Evolutionary conservation across 208 protist species (phyloP).

Genomic region (Crithidia expoeki): DNA sequence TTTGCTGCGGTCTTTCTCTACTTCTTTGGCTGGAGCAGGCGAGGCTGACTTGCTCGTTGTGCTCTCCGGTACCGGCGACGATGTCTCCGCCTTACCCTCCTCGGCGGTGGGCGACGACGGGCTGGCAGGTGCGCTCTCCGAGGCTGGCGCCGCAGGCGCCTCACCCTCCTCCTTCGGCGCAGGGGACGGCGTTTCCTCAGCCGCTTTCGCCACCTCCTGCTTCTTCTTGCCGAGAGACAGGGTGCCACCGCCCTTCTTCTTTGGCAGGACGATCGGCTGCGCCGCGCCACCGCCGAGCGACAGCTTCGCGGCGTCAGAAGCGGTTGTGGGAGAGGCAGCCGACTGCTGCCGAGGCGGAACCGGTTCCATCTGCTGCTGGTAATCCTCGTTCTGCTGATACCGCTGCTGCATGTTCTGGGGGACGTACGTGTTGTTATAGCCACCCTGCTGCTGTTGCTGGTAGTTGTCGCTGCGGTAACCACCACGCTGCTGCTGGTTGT

Average conservation of each 20-base stretch:
- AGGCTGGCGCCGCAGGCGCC: background rate
- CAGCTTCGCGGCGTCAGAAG: constrained; percentile 57
- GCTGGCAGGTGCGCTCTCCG: constrained; percentile 6
- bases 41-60: constrained; percentile 26
- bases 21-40: constrained; percentile 26
- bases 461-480: constrained; percentile 13
- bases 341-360: background rate
- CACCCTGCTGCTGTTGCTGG: constrained; percentile 5
- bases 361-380: constrained; percentile 19
- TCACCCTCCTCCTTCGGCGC: constrained; percentile 23
- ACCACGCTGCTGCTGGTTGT: constrained; percentile 17
- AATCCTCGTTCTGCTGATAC: constrained; percentile 16
- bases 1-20: constrained; percentile 33
- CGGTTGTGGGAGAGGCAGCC: constrained; percentile 11
- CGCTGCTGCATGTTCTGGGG: constrained; percentile 30
- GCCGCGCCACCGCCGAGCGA: constrained; percentile 51
- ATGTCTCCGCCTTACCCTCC: background rate
- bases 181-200: constrained; percentile 22
- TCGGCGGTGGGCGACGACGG: constrained; percentile 13
- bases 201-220: constrained; percentile 45
- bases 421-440: constrained; percentile 3
- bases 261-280: constrained; percentile 45
- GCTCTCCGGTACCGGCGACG: constrained; percentile 5
- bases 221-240: constrained; percentile 81
- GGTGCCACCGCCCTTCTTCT: constrained; percentile 67